phyloP scores from a whole-genome alignment of 2,329 filamentous ascomycete species.

The Botrytis elliptica region DNA sequence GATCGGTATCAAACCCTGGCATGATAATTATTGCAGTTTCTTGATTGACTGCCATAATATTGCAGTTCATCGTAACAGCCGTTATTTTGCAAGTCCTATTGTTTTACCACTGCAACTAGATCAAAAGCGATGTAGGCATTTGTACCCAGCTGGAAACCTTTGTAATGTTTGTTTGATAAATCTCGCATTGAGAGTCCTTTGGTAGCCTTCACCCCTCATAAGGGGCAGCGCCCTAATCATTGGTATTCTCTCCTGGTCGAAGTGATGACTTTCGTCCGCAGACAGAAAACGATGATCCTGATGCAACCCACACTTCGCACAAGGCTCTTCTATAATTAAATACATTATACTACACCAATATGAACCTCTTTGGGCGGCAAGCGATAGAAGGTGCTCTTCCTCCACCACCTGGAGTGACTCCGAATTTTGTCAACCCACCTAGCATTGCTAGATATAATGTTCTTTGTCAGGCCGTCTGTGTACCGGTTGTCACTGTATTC shows the following conservation, averaged over 20 bases:
- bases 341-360: background rate
- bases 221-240: background rate
- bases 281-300: background rate
- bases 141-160: background rate
- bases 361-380: background rate
- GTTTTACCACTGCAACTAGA: background rate
- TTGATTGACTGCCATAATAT: background rate
- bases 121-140: background rate
- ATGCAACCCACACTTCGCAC: background rate
- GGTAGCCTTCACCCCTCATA: background rate
- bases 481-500: background rate
- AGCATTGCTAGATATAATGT: conserved; percentile 6
- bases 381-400: conserved; percentile 4
- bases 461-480: conserved; percentile 6
- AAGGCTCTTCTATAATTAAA: too few relatives aligned
- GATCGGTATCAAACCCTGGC: background rate
- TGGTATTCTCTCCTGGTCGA: background rate
- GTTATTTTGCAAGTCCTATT: background rate
- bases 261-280: background rate
- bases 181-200: background rate
- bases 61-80: background rate
- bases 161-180: background rate
- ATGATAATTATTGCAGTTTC: background rate
- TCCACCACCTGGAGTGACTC: background rate
- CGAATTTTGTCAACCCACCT: background rate